phyloP scores from a whole-genome alignment of 371 early-diverging fungal genomes.

The Syncephalis plumigaleata region DNA sequence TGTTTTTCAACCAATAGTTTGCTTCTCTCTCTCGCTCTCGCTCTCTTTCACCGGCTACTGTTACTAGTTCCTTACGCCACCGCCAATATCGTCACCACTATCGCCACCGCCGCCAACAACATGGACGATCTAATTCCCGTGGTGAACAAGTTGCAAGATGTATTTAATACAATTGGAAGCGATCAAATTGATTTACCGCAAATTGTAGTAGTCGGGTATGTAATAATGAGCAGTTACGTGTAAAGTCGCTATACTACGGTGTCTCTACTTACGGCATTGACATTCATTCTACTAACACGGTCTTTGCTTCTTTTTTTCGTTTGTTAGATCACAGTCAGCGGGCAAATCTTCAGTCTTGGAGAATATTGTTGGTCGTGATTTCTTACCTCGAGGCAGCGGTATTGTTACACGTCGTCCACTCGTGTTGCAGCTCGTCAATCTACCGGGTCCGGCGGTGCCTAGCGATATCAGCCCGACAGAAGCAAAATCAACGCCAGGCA shows the following conservation, averaged over 20 bases:
- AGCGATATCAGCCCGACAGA: too few species aligned
- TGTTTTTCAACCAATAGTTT: too few species aligned
- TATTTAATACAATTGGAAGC: constrained; percentile 63
- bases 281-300: too few species aligned
- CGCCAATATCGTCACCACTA: too few species aligned
- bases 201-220: constrained; percentile 64
- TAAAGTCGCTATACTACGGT: too few species aligned
- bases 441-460: constrained; percentile 16
- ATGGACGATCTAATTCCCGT: constrained; percentile 73
- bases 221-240: constrained; percentile 7
- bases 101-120: constrained; percentile 1
- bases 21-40: too few species aligned
- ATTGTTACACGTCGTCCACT: constrained; percentile 87
- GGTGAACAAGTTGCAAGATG: constrained; percentile 85
- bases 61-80: too few species aligned
- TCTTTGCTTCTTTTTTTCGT: neutral
- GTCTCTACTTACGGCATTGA: too few species aligned
- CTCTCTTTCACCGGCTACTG: too few species aligned
- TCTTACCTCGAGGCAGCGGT: constrained; percentile 84
- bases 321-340: constrained; percentile 56
- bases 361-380: constrained; percentile 78
- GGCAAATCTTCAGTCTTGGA: constrained; percentile 90
- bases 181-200: constrained; percentile 81
- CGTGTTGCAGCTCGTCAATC: constrained; percentile 67
- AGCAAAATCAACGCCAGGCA: constrained; percentile 4